Conservation (phyloP, 2,329 filamentous ascomycete genomes). For the Sporothrix dimorphospora region DNA sequence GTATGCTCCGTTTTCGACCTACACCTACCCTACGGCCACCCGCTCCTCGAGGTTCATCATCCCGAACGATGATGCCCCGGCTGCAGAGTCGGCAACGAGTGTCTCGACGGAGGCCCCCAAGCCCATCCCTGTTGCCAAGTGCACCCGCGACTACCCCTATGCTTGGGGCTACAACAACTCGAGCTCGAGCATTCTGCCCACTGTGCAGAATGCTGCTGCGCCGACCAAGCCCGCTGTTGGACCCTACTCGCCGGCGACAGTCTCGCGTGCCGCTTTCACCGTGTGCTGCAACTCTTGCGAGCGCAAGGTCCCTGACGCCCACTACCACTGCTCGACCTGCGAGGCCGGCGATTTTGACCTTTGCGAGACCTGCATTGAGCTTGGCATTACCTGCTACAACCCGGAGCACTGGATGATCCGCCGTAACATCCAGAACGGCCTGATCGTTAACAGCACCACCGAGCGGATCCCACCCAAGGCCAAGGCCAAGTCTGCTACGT, state of each 20-base stretch:
- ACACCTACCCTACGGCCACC: not conserved
- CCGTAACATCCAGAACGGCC: constrained; percentile 76
- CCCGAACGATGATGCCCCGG: not conserved
- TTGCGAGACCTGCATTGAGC: constrained; percentile 76
- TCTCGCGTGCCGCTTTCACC: constrained; percentile 57
- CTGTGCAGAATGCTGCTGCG: not conserved
- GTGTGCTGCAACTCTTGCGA: constrained; percentile 96
- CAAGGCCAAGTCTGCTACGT: constrained; percentile 45
- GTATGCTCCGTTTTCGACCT: not conserved
- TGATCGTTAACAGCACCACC: constrained; percentile 82
- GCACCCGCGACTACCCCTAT: not conserved
- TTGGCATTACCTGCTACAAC: constrained; percentile 75
- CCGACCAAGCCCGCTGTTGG: not conserved
- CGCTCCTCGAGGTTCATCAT: no score
- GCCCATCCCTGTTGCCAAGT: not conserved
- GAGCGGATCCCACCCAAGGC: constrained; percentile 73
- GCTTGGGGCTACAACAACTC: not conserved
- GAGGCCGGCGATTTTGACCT: constrained; percentile 94
- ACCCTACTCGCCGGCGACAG: not conserved
- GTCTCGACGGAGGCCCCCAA: not conserved
- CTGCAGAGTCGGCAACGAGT: not conserved
- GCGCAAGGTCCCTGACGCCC: constrained; percentile 72
- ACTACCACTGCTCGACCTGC: constrained; percentile 94
- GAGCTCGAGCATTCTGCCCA: not conserved
- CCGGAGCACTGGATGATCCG: constrained; percentile 93